These are phyloP conservation scores for Cryptococcus sp. DNA, from an alignment of 1,284 basidiomycete species.

Conservation along the genomic window DNA sequence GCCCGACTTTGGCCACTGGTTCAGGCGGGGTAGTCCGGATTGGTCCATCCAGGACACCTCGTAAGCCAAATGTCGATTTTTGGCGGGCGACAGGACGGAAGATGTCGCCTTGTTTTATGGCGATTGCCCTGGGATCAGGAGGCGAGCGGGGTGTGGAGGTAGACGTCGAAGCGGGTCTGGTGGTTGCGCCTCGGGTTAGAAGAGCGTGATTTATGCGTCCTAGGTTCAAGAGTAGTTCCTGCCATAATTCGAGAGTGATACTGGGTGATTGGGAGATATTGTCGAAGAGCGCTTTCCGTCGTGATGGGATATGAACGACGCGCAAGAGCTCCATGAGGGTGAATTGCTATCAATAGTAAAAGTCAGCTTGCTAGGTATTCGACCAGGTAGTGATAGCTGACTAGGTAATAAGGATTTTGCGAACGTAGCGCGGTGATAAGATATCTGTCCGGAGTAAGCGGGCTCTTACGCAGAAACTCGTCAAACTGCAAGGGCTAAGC, in stretches of 20 bases:
- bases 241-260: conserved; percentile 35
- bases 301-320: conserved; percentile 27
- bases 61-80: conserved; percentile 26
- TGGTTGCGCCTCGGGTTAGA: conserved; percentile 17
- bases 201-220: conserved; percentile 30
- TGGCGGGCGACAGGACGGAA: conserved; percentile 36
- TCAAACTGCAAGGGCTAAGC: conserved; percentile 42
- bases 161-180: not conserved
- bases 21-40: conserved; percentile 27
- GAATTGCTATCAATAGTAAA: conserved; percentile 32
- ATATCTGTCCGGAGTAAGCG: conserved; percentile 38
- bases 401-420: conserved; percentile 37
- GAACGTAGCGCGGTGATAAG: conserved; percentile 40
- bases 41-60: conserved; percentile 38
- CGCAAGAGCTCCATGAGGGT: conserved; percentile 49
- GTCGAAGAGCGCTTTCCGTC: conserved; percentile 39
- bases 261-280: conserved; percentile 33
- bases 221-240: conserved; percentile 39
- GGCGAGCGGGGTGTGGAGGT: conserved; percentile 11
- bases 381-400: conserved; percentile 12
- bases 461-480: conserved; percentile 37
- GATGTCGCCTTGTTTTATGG: conserved; percentile 42
- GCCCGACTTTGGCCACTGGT: conserved; percentile 13
- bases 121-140: conserved; percentile 32
- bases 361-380: not conserved